Evolutionary conservation across 768 basidiomycete genomes (phyloP), one percentile per base, ranked within the genome.

Genomic region (Kwoniella sp.): DNA sequence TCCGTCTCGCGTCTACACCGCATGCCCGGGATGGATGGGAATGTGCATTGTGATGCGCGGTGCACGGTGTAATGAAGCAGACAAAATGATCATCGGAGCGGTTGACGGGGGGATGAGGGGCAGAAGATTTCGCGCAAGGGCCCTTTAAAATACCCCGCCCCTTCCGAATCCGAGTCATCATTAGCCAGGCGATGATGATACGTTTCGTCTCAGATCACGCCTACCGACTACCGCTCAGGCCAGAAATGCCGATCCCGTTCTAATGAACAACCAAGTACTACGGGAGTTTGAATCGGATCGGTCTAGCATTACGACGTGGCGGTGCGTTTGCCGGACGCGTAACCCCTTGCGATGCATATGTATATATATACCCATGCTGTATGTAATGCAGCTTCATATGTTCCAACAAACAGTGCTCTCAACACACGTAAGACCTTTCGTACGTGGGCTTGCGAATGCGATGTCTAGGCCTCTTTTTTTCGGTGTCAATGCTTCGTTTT

Each of bases 231-330:
- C n/a, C n/a, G n/a, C n/a, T n/a, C n/a, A n/a, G n/a, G n/a, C n/a
- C n/a, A n/a, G n/a, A n/a, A n/a, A n/a, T n/a, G n/a, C n/a, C n/a
- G n/a, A n/a, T n/a, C n/a, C n/a, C n/a, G n/a, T n/a, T n/a, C n/a
- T n/a, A n/a, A n/a, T n/a, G n/a, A n/a, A n/a, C n/a, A n/a, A n/a
- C n/a, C n/a, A n/a, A n/a, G n/a, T n/a, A n/a, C n/a, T n/a, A 20
- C 17, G 5, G 9, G 41, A 45, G 20, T 11, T 9, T 17, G 41
- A 9, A 11, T 20, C 11, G 8, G 8, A 45, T 20, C 17, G 41
- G 41, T 45, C 9, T 45, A 45, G 41, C 41, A 45, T 45, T 45
- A 45, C 41, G 20, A 45, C 41, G 41, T 45, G 41, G 41, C 41
- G 41, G 41, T 45, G 41, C 41, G 41, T 45, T 11, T 45, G 4